Conservation (phyloP, 2,329 filamentous ascomycete species). For the Neopestalotiopsis clavispora region DNA sequence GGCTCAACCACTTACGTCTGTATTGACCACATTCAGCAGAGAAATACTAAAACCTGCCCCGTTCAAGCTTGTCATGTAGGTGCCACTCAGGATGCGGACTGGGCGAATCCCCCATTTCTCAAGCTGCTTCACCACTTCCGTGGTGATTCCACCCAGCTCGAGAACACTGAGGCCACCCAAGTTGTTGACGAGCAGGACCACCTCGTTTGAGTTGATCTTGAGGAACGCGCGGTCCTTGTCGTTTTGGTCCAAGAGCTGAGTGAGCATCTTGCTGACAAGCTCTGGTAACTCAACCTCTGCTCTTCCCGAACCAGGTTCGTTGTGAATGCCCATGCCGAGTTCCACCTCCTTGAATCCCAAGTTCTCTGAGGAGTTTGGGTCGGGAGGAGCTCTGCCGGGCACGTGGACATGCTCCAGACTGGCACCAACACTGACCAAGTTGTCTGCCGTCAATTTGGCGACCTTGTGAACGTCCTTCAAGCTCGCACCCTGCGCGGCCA, state of each 20-base stretch:
- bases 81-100: slow-evolving; percentile 69
- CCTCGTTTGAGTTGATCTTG: slow-evolving; percentile 64
- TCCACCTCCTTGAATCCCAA: slow-evolving; percentile 64
- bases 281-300: slow-evolving; percentile 56
- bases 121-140: slow-evolving; percentile 70
- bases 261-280: slow-evolving; percentile 69
- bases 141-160: slow-evolving; percentile 73
- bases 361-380: slow-evolving; percentile 54
- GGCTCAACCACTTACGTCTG: slow-evolving; percentile 49
- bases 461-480: slow-evolving; percentile 75
- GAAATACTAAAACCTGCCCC: slow-evolving; percentile 77
- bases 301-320: slow-evolving; percentile 64
- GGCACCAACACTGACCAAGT: slow-evolving; percentile 84
- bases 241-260: slow-evolving; percentile 67
- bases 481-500: slow-evolving; percentile 72
- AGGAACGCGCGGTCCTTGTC: slow-evolving; percentile 77
- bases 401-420: slow-evolving; percentile 93
- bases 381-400: slow-evolving; percentile 69
- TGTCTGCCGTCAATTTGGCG: slow-evolving; percentile 73
- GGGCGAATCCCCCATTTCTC: slow-evolving; percentile 64
- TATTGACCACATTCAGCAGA: slow-evolving; percentile 66
- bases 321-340: slow-evolving; percentile 80
- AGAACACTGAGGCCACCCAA: slow-evolving; percentile 75
- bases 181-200: slow-evolving; percentile 76
- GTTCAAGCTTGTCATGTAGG: slow-evolving; percentile 81